Evolutionary conservation across 2,329 filamentous ascomycete genomes (phyloP).

Genomic region (Trichoderma arundinaceum): DNA sequence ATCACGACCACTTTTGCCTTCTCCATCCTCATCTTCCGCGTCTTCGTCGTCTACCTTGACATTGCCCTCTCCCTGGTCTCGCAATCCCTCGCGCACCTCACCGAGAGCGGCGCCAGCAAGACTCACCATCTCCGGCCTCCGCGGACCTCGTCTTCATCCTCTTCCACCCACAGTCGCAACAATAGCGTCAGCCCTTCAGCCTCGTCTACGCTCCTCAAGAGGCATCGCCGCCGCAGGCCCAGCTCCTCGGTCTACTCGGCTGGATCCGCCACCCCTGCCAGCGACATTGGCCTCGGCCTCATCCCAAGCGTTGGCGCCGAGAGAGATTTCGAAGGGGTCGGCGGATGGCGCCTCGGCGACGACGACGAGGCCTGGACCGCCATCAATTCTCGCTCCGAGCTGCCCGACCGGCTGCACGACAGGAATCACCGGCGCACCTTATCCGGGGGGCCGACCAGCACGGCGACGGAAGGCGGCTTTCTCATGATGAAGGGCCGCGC

Average conservation of each 20-base stretch:
- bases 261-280: conserved; percentile 44
- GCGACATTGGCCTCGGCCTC: conserved; percentile 49
- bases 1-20: conserved; percentile 68
- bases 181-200: conserved; percentile 32
- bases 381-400: conserved; percentile 58
- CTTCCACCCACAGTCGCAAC: conserved; percentile 34
- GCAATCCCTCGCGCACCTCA: conserved; percentile 52
- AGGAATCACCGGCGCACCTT: conserved; percentile 53
- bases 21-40: conserved; percentile 64
- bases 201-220: conserved; percentile 33
- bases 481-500: conserved; percentile 53
- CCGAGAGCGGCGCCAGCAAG: conserved; percentile 44
- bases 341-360: conserved; percentile 59
- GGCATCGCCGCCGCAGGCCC: conserved; percentile 45
- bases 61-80: conserved; percentile 63
- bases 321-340: conserved; percentile 64
- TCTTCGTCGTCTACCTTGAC: conserved; percentile 67
- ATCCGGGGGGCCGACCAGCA: conserved; percentile 47
- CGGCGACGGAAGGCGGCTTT: conserved; percentile 49
- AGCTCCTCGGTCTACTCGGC: conserved; percentile 42
- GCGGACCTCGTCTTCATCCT: conserved; percentile 35
- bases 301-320: conserved; percentile 57
- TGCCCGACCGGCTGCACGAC: conserved; percentile 50
- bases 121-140: conserved; percentile 38
- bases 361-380: conserved; percentile 56